These are phyloP conservation scores for Colletotrichum sublineola DNA, from an alignment of 2,329 filamentous ascomycete species.

Conservation along the genomic window DNA sequence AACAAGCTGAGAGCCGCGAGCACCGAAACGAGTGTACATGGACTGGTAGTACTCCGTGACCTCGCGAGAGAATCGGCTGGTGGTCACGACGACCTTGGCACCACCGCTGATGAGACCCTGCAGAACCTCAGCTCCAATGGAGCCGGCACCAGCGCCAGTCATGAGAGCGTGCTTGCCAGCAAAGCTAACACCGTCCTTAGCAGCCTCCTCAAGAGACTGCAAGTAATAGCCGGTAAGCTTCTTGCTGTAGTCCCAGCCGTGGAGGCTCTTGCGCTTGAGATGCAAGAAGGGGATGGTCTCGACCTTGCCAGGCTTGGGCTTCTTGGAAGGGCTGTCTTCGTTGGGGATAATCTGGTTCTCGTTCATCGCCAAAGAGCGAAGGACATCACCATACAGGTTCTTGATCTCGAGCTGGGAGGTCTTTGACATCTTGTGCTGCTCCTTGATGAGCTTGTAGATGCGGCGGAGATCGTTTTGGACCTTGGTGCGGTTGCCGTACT, in stretches of 20 bases:
- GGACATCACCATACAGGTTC: constrained; percentile 91
- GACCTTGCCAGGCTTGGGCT: constrained; percentile 79
- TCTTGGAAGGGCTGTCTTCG: constrained; percentile 70
- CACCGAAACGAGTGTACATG: constrained; percentile 96
- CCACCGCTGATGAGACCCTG: constrained; percentile 97
- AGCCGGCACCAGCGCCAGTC: constrained; percentile 97
- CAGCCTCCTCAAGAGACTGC: constrained; percentile 90
- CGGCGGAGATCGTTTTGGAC: constrained; percentile 95
- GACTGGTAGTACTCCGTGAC: constrained; percentile 99
- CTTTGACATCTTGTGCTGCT: constrained; percentile 98
- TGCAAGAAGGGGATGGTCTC: constrained; percentile 99
- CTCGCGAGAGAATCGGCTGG: constrained; percentile 94
- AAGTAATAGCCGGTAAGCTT: constrained; percentile 95
- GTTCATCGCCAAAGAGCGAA: constrained; percentile 96
- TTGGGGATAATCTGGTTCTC: constrained; percentile 96
- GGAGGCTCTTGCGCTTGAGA: constrained; percentile 91
- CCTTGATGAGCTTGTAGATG: constrained; percentile 98
- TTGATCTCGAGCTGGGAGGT: constrained; percentile 97
- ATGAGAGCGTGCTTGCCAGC: constrained; percentile 96
- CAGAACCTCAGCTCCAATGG: constrained; percentile 96
- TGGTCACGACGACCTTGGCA: constrained; percentile 96
- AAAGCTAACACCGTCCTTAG: constrained; percentile 89
- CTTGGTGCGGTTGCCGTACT: constrained; percentile 98
- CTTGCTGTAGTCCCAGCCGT: constrained; percentile 99
- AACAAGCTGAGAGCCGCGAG: constrained; percentile 93